Conservation (phyloP, 805 yeast genomes). For the Candida yuanshanica region DNA sequence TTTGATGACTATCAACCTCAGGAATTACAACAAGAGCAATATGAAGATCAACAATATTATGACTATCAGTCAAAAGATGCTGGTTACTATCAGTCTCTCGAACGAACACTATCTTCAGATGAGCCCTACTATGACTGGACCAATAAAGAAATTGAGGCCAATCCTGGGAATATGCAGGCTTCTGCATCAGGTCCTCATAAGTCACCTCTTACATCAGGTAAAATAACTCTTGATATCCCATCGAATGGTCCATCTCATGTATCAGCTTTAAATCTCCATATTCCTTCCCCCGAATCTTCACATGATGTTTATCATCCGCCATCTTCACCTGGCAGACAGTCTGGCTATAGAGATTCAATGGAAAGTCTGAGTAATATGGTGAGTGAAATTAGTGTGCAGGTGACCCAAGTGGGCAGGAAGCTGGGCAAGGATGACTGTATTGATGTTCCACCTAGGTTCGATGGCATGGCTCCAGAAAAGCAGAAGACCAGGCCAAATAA, state of each 20-base stretch:
- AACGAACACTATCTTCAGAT: constrained; percentile 10
- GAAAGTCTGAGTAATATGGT: constrained; percentile 32
- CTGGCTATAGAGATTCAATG: constrained; percentile 12
- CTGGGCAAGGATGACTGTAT: constrained; percentile 8
- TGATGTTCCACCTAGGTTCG: neutral
- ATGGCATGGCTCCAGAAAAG: neutral
- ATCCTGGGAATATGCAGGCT: neutral
- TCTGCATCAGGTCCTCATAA: neutral
- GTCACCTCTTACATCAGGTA: neutral
- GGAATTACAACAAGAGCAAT: neutral
- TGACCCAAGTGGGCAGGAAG: constrained; percentile 19
- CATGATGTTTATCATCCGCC: neutral
- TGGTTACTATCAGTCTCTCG: constrained; percentile 9
- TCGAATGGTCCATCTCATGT: neutral
- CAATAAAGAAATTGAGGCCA: constrained; percentile 5
- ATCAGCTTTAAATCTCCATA: neutral
- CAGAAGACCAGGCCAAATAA: neutral
- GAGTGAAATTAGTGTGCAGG: constrained; percentile 26
- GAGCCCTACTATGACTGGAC: constrained; percentile 1
- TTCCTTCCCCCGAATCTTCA: neutral
- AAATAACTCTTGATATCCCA: neutral
- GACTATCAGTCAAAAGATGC: neutral
- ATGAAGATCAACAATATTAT: neutral
- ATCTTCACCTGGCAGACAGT: neutral
- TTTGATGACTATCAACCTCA: constrained; percentile 6